These are phyloP conservation scores for Fusarium cyanostomum DNA, from an alignment of 2,329 filamentous ascomycete genomes.

Conservation along the genomic window DNA sequence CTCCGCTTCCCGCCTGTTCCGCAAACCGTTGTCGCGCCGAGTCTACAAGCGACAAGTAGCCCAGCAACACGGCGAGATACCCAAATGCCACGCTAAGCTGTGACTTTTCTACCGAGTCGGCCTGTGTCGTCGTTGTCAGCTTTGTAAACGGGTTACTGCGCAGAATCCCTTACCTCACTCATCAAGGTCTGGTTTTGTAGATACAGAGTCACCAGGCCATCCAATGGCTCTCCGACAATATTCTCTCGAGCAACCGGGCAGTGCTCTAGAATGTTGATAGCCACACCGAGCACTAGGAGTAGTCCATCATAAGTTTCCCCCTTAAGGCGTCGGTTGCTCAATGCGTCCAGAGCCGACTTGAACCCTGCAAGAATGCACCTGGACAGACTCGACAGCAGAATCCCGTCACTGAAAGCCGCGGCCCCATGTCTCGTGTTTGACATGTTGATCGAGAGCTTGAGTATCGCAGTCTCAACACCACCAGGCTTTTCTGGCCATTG, in stretches of 20 bases:
- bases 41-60: slow-evolving; percentile 75
- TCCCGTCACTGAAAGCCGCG: slow-evolving; percentile 71
- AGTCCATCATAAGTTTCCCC: slow-evolving; percentile 71
- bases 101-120: slow-evolving; percentile 77
- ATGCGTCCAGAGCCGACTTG: slow-evolving; percentile 55
- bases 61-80: slow-evolving; percentile 85
- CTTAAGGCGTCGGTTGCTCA: slow-evolving; percentile 60
- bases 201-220: slow-evolving; percentile 71
- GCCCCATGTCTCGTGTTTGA: slow-evolving; percentile 85
- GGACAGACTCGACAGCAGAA: slow-evolving; percentile 61
- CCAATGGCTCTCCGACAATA: slow-evolving; percentile 56
- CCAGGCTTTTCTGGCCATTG: slow-evolving; percentile 45
- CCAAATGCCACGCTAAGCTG: slow-evolving; percentile 85
- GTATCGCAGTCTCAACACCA: slow-evolving; percentile 41
- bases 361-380: slow-evolving; percentile 63
- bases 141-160: background rate
- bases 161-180: slow-evolving; percentile 68
- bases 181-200: slow-evolving; percentile 72
- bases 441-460: slow-evolving; percentile 79
- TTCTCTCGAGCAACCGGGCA: slow-evolving; percentile 67
- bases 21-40: slow-evolving; percentile 56
- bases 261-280: slow-evolving; percentile 89
- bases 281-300: slow-evolving; percentile 79
- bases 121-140: slow-evolving; percentile 53
- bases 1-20: slow-evolving; percentile 54